Conservation (phyloP, 1,139 yeast genomes). For the Yamadazyma dendronema region DNA sequence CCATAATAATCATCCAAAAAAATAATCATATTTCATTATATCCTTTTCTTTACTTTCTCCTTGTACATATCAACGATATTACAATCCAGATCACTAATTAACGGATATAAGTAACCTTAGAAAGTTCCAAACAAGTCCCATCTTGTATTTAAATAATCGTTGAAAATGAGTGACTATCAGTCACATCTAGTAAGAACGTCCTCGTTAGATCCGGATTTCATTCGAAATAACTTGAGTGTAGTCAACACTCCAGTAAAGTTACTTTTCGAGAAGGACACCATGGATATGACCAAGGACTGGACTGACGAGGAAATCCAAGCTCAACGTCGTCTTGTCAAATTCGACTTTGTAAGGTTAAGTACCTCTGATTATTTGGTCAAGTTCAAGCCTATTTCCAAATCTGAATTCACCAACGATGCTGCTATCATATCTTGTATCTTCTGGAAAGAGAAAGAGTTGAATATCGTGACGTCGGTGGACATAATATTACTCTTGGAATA, state of each 20-base stretch:
- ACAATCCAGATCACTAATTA: too few species aligned
- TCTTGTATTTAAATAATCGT: too few species aligned
- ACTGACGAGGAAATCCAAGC: constrained; percentile 24
- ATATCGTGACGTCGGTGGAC: constrained; percentile 66
- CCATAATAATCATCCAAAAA: constrained; percentile 1
- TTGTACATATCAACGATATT: too few species aligned
- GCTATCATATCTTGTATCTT: constrained; percentile 57
- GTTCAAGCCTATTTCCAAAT: constrained; percentile 24
- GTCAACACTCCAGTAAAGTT: constrained; percentile 21
- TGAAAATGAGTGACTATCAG: constrained; percentile 7
- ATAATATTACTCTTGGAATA: constrained; percentile 57
- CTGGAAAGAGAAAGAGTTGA: constrained; percentile 52
- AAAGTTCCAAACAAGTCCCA: not conserved
- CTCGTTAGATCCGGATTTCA: constrained; percentile 19
- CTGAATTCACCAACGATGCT: constrained; percentile 24
- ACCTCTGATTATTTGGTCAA: constrained; percentile 24
- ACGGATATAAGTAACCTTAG: not conserved
- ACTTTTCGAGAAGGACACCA: constrained; percentile 16
- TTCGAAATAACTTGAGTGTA: constrained; percentile 16
- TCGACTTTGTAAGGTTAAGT: constrained; percentile 25
- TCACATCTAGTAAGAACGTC: constrained; percentile 21
- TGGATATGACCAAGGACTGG: constrained; percentile 35
- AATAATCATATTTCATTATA: not conserved
- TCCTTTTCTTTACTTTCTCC: not conserved
- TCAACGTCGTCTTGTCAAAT: constrained; percentile 37